Base-by-base conservation (phyloP, 2,329 filamentous ascomycete genomes). In the Sclerotiophoma versabilis region DNA sequence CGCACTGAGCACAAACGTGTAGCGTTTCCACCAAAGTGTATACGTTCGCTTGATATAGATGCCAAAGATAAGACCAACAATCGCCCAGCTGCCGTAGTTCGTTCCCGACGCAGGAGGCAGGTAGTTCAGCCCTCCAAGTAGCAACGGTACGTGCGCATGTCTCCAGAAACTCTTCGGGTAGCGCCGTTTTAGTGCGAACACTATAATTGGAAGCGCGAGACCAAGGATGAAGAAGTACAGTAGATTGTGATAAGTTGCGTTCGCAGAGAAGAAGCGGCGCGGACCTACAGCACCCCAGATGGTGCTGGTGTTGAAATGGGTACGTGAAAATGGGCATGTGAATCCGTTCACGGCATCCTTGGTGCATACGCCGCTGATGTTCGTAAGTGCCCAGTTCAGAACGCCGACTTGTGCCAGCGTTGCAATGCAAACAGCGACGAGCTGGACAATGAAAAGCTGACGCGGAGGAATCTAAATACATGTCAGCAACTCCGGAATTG, bases 301-400 rank as follows among this genome's bases (percentile, higher is more conserved):
- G 23, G 43, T 46, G 10, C 42, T 34, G n/a, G 43, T 36, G 32
- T 46, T 46, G 22, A 46, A 46, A 23, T 46, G 43, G 1, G 43
- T 36, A 11, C 32, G 43, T 10, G 43, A 36, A 11, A 46, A 46
- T n/a, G 43, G 43, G 19, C 43, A 46, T 3, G 30, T 46, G 10
- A 46, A 46, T 4, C 43, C 43, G 14, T 46, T 46, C 7, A 36
- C 43, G 8, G 43, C 43, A 10, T 23, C 32, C 5, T 20, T 36
- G 32, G 30, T 46, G 11, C 32, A 46, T 15, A 46, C 32, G 6
- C 43, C 43, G 7, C 30, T 36, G 9, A 36, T 46, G 22, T 27
- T 46, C 11, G 22, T 46, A 3, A 46, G 32, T 6, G 43, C 43
- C 43, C 43, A 46, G 15, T 46, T 46, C n/a, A 36, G 15, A 19